A percentile compares a stretch with the other conserved stretches of the same genome.
phyloP scores from a whole-genome alignment of 225 moss, liverwort and hornwort genomes.

The Pseudoscleropodium purum region DNA sequence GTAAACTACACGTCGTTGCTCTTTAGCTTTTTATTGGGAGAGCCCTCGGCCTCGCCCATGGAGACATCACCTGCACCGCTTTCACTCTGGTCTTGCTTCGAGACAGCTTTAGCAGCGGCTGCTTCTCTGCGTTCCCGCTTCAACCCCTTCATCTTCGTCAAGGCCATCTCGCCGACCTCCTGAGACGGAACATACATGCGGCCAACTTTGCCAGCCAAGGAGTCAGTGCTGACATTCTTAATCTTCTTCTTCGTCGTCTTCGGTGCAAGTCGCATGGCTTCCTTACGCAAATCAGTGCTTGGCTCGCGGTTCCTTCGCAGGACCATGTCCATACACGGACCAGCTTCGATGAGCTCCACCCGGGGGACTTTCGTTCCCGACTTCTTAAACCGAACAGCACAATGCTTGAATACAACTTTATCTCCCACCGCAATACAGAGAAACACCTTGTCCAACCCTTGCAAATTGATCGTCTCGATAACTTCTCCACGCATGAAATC shows the following conservation, averaged over 20 bases:
- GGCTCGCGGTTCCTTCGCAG: conserved; percentile 67
- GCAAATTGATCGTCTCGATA: conserved; percentile 65
- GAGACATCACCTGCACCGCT: conserved; percentile 6
- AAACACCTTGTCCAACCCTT: conserved; percentile 73
- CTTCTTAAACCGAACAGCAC: conserved; percentile 64
- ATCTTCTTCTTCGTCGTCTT: conserved; percentile 82
- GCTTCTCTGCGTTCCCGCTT: conserved; percentile 53
- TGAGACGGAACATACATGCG: conserved; percentile 91
- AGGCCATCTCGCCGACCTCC: conserved; percentile 66
- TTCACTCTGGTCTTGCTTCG: conserved; percentile 29
- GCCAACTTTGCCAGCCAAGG: conserved; percentile 77
- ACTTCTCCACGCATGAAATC: conserved; percentile 96
- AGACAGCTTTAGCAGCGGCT: conserved; percentile 35
- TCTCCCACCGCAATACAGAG: conserved; percentile 59
- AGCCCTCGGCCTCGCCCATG: conserved; percentile 28
- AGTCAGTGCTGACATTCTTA: conserved; percentile 86
- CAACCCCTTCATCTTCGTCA: conserved; percentile 62
- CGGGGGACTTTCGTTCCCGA: conserved; percentile 38
- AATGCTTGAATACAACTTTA: conserved; percentile 70
- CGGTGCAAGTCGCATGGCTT: conserved; percentile 49
- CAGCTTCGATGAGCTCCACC: conserved; percentile 76
- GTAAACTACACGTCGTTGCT: neutral
- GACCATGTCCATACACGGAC: conserved; percentile 71
- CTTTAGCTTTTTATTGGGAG: conserved; percentile 23
- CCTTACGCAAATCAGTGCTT: conserved; percentile 63